A percentile compares a stretch with the other conserved stretches of the same genome.
phyloP scores from a whole-genome alignment of 2,329 filamentous ascomycete genomes.

The Diplodia sapinea region DNA sequence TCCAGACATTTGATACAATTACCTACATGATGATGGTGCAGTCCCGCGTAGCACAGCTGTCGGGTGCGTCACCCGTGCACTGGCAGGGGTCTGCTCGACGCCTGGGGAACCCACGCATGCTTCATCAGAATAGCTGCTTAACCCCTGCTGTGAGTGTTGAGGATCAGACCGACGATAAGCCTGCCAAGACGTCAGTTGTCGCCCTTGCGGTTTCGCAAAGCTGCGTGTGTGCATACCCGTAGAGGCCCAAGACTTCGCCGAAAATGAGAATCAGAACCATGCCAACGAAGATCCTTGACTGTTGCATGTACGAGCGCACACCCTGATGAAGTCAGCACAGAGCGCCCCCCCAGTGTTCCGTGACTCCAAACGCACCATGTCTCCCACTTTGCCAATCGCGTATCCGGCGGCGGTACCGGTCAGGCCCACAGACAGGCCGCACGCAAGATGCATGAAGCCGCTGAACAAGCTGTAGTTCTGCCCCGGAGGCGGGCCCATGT shows the following conservation, averaged over 20 bases:
- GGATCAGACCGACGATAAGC: constrained; percentile 88
- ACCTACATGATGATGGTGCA: too few species aligned
- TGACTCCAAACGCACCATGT: constrained; percentile 65
- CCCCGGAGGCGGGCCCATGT: constrained; percentile 74
- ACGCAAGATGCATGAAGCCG: constrained; percentile 91
- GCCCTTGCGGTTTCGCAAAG: background rate
- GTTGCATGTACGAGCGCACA: constrained; percentile 93
- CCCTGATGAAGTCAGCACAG: constrained; percentile 54
- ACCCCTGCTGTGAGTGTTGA: constrained; percentile 83
- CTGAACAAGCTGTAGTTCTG: constrained; percentile 83
- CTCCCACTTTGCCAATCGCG: constrained; percentile 93
- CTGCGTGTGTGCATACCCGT: constrained; percentile 69
- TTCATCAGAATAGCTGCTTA: constrained; percentile 33
- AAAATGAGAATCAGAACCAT: constrained; percentile 99
- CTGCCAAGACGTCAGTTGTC: constrained; percentile 52
- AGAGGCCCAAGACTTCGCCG: constrained; percentile 93
- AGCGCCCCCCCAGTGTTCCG: background rate
- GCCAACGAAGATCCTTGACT: constrained; percentile 94
- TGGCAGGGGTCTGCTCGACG: constrained; percentile 12
- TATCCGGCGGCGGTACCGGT: constrained; percentile 50
- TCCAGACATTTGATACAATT: too few species aligned
- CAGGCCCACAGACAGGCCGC: constrained; percentile 76
- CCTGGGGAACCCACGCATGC: background rate
- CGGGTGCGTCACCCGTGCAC: background rate
- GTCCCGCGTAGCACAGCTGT: constrained; percentile 4